phyloP scores from a whole-genome alignment of 768 basidiomycete genomes.

The Leccinum variicolor region DNA sequence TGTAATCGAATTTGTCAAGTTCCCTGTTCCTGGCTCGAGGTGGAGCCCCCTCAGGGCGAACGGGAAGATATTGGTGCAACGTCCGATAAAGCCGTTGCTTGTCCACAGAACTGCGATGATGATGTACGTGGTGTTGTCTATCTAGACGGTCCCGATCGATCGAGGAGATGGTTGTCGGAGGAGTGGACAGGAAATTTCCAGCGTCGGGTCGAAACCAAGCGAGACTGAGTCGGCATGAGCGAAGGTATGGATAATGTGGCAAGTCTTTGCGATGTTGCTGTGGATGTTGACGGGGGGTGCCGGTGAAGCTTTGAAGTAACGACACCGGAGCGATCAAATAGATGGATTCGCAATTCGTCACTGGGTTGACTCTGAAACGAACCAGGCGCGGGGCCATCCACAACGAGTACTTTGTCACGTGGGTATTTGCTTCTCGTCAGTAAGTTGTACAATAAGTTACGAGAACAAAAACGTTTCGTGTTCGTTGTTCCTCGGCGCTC shows the following conservation, averaged over 20 bases:
- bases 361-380: neutral
- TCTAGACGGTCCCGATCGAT: neutral
- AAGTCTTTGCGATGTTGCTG: neutral
- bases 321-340: neutral
- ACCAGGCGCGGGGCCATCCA: neutral
- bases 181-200: neutral
- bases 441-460: neutral
- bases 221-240: neutral
- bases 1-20: no score
- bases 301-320: no score
- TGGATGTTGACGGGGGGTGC: neutral
- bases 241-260: neutral
- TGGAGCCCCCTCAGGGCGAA: no score
- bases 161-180: neutral
- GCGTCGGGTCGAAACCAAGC: neutral
- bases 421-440: conserved; percentile 1
- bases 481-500: conserved; percentile 2
- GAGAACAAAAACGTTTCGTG: conserved; percentile 8
- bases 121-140: neutral
- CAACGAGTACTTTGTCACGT: conserved; percentile 33
- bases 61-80: no score
- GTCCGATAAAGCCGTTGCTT: neutral
- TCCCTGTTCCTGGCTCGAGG: no score
- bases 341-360: neutral
- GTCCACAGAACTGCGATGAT: neutral